Percentiles rank a stretch among this genome's conserved stretches.
Evolutionary conservation across 768 basidiomycete genomes (phyloP).

Genomic region (Phallus indusiatus): DNA sequence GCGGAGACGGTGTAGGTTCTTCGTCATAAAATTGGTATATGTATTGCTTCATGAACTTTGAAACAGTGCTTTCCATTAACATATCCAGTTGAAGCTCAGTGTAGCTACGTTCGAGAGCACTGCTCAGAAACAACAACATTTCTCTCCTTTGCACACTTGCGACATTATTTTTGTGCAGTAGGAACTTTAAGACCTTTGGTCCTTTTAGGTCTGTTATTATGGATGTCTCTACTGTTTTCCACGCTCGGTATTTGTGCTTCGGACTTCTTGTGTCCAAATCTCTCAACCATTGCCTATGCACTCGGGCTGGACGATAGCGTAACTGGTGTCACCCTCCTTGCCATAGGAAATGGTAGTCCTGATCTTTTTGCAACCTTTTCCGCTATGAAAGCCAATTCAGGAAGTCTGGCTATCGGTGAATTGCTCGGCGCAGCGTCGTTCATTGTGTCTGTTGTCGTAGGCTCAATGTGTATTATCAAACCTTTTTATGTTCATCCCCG

Average conservation of each 20-base stretch:
- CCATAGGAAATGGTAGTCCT: constrained; percentile 95
- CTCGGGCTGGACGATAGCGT: constrained; percentile 88
- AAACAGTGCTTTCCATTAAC: constrained; percentile 58
- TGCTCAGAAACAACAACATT: constrained; percentile 56
- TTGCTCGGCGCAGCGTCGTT: constrained; percentile 92
- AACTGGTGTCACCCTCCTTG: constrained; percentile 88
- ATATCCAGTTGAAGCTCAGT: constrained; percentile 47
- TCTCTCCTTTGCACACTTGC: constrained; percentile 61
- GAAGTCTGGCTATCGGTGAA: constrained; percentile 89
- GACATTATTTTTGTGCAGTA: constrained; percentile 60
- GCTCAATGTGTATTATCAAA: constrained; percentile 95
- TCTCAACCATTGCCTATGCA: constrained; percentile 78
- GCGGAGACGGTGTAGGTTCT: too few relatives aligned
- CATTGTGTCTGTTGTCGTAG: constrained; percentile 93
- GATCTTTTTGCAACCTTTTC: constrained; percentile 96
- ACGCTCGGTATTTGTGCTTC: constrained; percentile 91
- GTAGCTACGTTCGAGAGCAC: constrained; percentile 45
- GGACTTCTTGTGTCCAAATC: constrained; percentile 96
- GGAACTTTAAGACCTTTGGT: constrained; percentile 43
- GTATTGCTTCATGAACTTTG: too few relatives aligned
- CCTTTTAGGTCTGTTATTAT: constrained; percentile 57
- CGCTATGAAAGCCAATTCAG: constrained; percentile 77
- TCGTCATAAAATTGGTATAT: too few relatives aligned
- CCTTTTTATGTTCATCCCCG: constrained; percentile 77
- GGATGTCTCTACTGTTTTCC: constrained; percentile 90